Percentiles rank a stretch among this genome's conserved stretches.
Conservation (phyloP, 805 yeast genomes). For the Spathaspora hagerdaliae region DNA sequence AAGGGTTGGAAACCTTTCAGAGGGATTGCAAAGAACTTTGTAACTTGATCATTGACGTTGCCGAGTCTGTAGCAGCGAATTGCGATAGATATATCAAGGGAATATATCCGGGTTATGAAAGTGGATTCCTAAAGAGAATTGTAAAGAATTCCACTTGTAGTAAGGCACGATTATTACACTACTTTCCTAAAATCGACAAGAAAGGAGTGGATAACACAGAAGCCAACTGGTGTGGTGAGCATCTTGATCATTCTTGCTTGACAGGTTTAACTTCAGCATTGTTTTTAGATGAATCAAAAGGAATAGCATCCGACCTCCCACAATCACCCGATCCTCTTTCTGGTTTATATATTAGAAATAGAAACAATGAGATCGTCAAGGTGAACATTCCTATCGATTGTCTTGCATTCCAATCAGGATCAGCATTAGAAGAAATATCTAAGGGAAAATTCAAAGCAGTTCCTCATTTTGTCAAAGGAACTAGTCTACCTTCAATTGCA, state of each 20-base stretch:
- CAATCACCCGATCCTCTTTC: conserved; percentile 41
- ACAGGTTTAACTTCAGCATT: conserved; percentile 58
- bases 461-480: conserved; percentile 52
- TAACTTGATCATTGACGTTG: conserved; percentile 44
- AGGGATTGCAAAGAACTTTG: conserved; percentile 35
- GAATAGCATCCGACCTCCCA: conserved; percentile 18
- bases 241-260: conserved; percentile 55
- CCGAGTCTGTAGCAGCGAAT: conserved; percentile 47
- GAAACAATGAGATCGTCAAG: conserved; percentile 42
- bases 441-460: conserved; percentile 51
- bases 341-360: conserved; percentile 48
- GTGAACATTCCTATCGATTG: conserved; percentile 54
- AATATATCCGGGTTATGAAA: conserved; percentile 22
- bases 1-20: conserved; percentile 30
- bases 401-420: conserved; percentile 60
- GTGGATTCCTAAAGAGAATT: conserved; percentile 39
- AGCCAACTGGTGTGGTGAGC: conserved; percentile 60
- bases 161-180: conserved; percentile 56
- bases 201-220: conserved; percentile 8
- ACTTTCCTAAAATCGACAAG: conserved; percentile 32
- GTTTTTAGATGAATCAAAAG: conserved; percentile 38
- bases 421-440: conserved; percentile 50
- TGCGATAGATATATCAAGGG: conserved; percentile 44
- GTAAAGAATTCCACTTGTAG: conserved; percentile 50
- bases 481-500: conserved; percentile 29